phyloP scores from a whole-genome alignment of 202 grass and related monocot genomes.

The Brachypodium distachyon region DNA sequence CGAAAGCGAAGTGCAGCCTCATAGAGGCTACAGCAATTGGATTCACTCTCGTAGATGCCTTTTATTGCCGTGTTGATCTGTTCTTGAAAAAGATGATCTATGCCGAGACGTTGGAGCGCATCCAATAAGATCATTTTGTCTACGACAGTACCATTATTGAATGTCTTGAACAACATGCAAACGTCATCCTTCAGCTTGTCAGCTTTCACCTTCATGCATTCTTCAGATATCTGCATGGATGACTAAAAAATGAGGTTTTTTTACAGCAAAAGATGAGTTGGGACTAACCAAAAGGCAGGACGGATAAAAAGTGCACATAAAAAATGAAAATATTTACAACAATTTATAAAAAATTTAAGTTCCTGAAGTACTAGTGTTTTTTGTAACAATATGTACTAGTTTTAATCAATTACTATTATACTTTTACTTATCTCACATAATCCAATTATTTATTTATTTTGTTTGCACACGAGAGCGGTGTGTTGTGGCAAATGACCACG shows the following conservation, averaged over 20 bases:
- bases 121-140: not conserved
- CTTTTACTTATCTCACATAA: too few species aligned
- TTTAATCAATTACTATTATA: too few species aligned
- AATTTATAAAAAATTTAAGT: too few species aligned
- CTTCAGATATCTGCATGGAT: not conserved
- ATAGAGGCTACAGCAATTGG: not conserved
- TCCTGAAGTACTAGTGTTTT: too few species aligned
- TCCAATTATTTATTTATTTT: too few species aligned
- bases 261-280: not conserved
- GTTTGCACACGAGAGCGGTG: too few species aligned
- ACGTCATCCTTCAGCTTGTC: not conserved
- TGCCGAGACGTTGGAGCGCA: not conserved
- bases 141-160: not conserved
- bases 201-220: not conserved
- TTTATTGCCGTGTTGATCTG: not conserved
- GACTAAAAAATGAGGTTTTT: too few species aligned
- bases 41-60: not conserved
- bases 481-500: too few species aligned
- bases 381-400: too few species aligned
- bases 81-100: not conserved
- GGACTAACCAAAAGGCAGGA: too few species aligned
- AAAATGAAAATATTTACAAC: too few species aligned
- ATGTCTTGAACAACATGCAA: not conserved
- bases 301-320: too few species aligned
- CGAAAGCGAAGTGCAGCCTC: not conserved